phyloP scores from a whole-genome alignment of 768 basidiomycete species.

The Astraeus odoratus region DNA sequence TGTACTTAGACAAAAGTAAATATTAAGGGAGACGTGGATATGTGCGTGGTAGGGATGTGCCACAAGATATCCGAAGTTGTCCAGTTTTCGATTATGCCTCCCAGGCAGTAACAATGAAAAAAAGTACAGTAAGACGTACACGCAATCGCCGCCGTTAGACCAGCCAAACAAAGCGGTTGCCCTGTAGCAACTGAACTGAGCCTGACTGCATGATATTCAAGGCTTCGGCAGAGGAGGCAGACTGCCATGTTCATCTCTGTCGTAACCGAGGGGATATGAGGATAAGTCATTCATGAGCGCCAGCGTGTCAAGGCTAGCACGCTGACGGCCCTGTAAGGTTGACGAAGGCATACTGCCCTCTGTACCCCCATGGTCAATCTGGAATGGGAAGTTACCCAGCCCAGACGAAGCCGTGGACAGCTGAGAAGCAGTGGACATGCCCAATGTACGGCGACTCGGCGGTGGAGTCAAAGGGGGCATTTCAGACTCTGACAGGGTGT shows the following conservation, averaged over 20 bases:
- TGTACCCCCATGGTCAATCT: slow-evolving; percentile 58
- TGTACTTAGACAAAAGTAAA: neutral
- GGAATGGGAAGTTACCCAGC: slow-evolving; percentile 82
- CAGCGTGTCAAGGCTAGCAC: slow-evolving; percentile 81
- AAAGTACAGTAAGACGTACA: slow-evolving; percentile 26
- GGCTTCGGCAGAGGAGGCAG: slow-evolving; percentile 20
- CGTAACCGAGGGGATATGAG: slow-evolving; percentile 77
- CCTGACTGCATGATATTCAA: slow-evolving; percentile 9
- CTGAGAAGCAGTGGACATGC: slow-evolving; percentile 71
- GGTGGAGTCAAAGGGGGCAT: slow-evolving; percentile 34
- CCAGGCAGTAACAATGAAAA: neutral
- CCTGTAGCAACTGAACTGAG: slow-evolving; percentile 7
- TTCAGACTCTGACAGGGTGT: slow-evolving; percentile 19
- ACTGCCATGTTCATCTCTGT: slow-evolving; percentile 31
- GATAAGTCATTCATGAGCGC: slow-evolving; percentile 77
- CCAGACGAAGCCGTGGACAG: slow-evolving; percentile 73
- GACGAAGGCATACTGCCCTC: slow-evolving; percentile 31
- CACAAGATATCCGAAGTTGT: neutral
- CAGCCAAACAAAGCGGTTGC: slow-evolving; percentile 19
- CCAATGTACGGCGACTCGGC: slow-evolving; percentile 55
- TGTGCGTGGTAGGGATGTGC: neutral
- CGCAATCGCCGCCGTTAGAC: slow-evolving; percentile 19
- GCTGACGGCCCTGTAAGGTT: slow-evolving; percentile 41
- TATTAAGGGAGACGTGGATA: neutral
- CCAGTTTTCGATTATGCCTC: neutral